Evolutionary conservation across 73 alveolate species (phyloP).

Genomic region (Blepharisma japonicum): DNA sequence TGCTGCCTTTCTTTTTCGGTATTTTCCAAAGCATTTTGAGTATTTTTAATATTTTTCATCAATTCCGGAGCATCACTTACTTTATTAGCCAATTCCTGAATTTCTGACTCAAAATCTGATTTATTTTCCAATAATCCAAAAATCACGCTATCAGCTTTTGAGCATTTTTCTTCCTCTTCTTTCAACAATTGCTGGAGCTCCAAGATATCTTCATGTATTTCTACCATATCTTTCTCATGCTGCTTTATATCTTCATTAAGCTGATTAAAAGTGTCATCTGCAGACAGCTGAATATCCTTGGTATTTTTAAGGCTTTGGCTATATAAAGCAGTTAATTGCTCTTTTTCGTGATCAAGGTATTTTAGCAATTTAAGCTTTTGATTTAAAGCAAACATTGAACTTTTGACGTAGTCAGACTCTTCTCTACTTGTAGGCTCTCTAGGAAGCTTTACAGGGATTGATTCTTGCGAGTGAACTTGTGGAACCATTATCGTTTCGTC

Average conservation of each 20-base stretch:
- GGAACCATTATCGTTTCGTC: not conserved
- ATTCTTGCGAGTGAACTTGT: not conserved
- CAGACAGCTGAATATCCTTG: not conserved
- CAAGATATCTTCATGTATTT: not conserved
- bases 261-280: conserved; percentile 13
- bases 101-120: not conserved
- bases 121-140: not conserved
- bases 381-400: conserved; percentile 9
- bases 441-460: conserved; percentile 1
- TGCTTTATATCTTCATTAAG: not conserved
- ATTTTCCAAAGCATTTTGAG: conserved; percentile 9
- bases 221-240: conserved; percentile 10
- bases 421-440: conserved; percentile 1
- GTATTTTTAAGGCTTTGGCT: conserved; percentile 1
- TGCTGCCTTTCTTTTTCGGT: conserved; percentile 16
- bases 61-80: not conserved
- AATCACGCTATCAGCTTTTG: not conserved
- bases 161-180: not conserved
- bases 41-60: not conserved
- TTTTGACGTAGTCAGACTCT: conserved; percentile 24
- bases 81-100: not conserved
- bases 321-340: not conserved
- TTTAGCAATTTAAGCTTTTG: conserved; percentile 12
- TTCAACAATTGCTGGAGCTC: not conserved
- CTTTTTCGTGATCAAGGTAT: not conserved